A percentile compares a stretch with the other conserved stretches of the same genome.
Evolutionary conservation across 257 asterid genomes (phyloP).

Genomic region (Solanum lignicaule): DNA sequence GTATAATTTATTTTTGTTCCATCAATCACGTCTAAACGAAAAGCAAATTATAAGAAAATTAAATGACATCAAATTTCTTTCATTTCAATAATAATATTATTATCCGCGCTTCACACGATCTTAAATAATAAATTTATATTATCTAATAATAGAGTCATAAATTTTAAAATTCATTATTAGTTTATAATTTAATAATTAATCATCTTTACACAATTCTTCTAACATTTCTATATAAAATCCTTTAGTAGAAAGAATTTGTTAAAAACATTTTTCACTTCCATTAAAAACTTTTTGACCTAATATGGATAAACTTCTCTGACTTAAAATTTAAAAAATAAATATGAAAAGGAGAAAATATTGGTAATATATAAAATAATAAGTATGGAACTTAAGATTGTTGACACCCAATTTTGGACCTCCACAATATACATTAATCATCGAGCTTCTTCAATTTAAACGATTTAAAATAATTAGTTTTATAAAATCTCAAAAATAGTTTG

Average conservation of each 20-base stretch:
- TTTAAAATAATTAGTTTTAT: no score
- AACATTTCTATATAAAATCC: background rate
- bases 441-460: no score
- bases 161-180: background rate
- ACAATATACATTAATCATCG: no score
- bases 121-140: no score
- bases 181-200: no score
- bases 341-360: background rate
- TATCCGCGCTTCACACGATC: background rate
- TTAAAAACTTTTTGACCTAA: no score
- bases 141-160: no score
- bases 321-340: no score
- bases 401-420: no score
- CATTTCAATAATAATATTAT: background rate
- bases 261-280: background rate
- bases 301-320: background rate
- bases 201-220: background rate
- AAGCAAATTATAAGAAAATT: background rate
- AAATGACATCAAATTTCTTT: background rate
- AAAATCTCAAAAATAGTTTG: no score
- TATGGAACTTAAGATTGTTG: no score
- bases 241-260: background rate
- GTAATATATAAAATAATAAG: no score
- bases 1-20: background rate
- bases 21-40: background rate